Evolutionary conservation across 495 filamentous ascomycete species (phyloP), one percentile per base, ranked within the genome.

Genomic region (Jackrogersella multiformis): DNA sequence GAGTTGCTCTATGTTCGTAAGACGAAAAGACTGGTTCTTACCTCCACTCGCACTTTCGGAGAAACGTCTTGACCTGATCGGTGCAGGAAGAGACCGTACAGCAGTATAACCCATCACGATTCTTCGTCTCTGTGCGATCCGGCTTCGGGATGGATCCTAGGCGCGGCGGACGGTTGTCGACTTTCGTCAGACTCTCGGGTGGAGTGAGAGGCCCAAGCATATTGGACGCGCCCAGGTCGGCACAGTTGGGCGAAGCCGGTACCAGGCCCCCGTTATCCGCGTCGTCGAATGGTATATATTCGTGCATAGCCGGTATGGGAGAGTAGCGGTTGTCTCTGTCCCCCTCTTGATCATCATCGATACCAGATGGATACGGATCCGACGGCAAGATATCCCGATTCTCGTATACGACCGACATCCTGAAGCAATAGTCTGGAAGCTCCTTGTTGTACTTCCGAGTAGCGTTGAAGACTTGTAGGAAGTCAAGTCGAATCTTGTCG

Each of bases 11-110:
- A 34, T 23, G 8, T 15, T 44, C 18, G 18, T 15, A 15, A 24
- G 23, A 38, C 24, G 52, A 24, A 30, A 36, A 24, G 48, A 48
- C 24, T 32, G 34, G 13, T 38, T 20, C 92, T 87, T 80, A 94
- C 92, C 86, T 92, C 92, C 92, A 97, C 82, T 97, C 93, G 77
- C 93, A 97, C 61, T 91, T 93, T 61, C 93, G 86, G 34, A 85
- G 79, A 70, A 97, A 96, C 5, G 81, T 86, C 13, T 84, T 85
- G 23, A 82, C 75, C 1, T 79, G 76, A 20, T 84, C 77, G 23
- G 74, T 78, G 63, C 90, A 92, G 18, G 86, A 85, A 2, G 79
- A 75, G 59, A 86, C 87, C 16, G 84, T 84, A 76, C 93, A 97
- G 30, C 84, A 81, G 61, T 88, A 92, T 65, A 90, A 86, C 9